Evolutionary conservation across 441 rosid genomes (phyloP).

Genomic region (Bocquillonia castaneifolia): DNA sequence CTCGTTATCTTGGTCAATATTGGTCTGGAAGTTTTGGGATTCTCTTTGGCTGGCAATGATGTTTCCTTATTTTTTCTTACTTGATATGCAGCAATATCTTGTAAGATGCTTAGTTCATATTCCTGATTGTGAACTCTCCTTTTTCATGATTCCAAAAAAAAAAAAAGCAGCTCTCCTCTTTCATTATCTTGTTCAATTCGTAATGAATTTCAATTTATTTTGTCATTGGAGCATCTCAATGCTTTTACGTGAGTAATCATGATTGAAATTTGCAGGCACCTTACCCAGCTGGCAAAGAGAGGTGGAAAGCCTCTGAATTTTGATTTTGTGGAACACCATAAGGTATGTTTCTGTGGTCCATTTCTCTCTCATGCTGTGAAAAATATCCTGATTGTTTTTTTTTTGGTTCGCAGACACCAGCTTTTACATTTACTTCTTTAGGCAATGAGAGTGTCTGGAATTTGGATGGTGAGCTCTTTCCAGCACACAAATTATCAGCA

Average conservation of each 20-base stretch:
- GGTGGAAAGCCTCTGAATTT: conserved; percentile 76
- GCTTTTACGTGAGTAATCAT: background rate
- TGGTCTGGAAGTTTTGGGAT: background rate
- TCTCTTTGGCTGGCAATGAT: background rate
- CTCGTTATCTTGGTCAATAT: background rate
- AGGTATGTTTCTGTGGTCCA: conserved; percentile 38
- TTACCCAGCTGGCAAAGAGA: conserved; percentile 75
- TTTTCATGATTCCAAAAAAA: no score
- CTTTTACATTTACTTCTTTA: conserved; percentile 73
- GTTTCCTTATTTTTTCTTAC: no score
- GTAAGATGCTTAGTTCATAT: background rate
- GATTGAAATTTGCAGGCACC: conserved; percentile 55
- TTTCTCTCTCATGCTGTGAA: background rate
- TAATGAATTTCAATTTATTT: background rate
- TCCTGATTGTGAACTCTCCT: background rate
- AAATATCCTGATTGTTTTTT: conserved; percentile 9
- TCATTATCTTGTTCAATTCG: background rate
- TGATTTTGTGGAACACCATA: conserved; percentile 83
- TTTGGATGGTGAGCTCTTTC: conserved; percentile 87
- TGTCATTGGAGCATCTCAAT: background rate
- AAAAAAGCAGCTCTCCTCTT: no score
- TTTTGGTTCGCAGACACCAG: conserved; percentile 49
- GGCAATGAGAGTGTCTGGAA: conserved; percentile 88
- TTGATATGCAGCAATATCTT: background rate
- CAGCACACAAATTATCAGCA: conserved; percentile 80